phyloP scores from a whole-genome alignment of 305 asterid species.

The Solanum hybrid region DNA sequence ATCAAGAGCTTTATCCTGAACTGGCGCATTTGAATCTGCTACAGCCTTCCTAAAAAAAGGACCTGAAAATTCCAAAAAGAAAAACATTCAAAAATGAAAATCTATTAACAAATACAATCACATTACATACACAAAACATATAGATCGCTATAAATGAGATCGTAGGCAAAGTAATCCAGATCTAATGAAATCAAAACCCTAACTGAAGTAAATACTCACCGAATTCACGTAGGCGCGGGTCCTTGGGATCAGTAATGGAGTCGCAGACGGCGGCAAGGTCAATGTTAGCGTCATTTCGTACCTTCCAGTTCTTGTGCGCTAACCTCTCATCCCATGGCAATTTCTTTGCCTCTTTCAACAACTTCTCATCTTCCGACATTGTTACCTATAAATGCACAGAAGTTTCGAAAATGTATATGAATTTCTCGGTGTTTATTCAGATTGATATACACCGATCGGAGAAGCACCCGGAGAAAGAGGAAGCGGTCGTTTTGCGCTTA shows the following conservation, averaged over 20 bases:
- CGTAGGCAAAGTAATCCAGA: slow-evolving; percentile 29
- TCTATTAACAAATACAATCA: slow-evolving; percentile 16
- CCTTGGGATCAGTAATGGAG: slow-evolving; percentile 88
- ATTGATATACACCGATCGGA: neutral
- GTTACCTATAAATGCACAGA: neutral
- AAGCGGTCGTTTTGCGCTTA: slow-evolving; percentile 1
- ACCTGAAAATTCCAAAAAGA: slow-evolving; percentile 28
- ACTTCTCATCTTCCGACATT: slow-evolving; percentile 99
- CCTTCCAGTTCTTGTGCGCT: slow-evolving; percentile 97
- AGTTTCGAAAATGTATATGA: neutral
- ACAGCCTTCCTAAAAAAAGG: slow-evolving; percentile 73
- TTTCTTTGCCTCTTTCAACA: slow-evolving; percentile 98
- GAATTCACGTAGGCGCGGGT: slow-evolving; percentile 79
- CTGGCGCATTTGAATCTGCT: slow-evolving; percentile 94
- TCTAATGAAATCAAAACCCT: slow-evolving; percentile 31
- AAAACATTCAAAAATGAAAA: slow-evolving; percentile 6
- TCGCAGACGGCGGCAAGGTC: slow-evolving; percentile 91
- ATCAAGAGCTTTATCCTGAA: slow-evolving; percentile 98
- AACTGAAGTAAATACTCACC: slow-evolving; percentile 37
- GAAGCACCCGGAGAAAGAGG: neutral
- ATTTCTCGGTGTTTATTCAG: neutral
- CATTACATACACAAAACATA: slow-evolving; percentile 17
- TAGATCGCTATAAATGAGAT: slow-evolving; percentile 20
- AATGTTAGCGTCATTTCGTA: slow-evolving; percentile 87
- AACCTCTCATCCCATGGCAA: slow-evolving; percentile 93